phyloP scores from a whole-genome alignment of 495 filamentous ascomycete genomes.

The Trichoderma erinaceum region DNA sequence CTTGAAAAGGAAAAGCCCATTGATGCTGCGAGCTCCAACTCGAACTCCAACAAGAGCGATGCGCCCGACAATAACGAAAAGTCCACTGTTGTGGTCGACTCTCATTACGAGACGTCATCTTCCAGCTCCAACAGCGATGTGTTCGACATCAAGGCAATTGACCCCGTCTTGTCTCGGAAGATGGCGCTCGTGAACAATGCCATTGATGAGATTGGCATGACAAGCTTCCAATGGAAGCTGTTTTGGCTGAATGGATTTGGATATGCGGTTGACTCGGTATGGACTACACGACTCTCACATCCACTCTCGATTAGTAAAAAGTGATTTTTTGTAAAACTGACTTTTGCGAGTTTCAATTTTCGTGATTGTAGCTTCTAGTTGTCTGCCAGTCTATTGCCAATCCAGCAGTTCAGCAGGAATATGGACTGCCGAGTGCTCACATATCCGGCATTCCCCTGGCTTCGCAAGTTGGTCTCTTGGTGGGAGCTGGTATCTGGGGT shows the following conservation, averaged over 20 bases:
- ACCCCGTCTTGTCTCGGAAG: constrained; percentile 26
- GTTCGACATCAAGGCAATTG: constrained; percentile 19
- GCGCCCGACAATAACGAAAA: constrained; percentile 6
- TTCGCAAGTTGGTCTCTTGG: constrained; percentile 29
- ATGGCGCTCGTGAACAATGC: constrained; percentile 29
- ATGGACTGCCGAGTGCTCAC: constrained; percentile 24
- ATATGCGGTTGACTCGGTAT: constrained; percentile 33
- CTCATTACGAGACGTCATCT: constrained; percentile 16
- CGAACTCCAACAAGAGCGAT: background rate
- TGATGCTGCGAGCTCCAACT: background rate
- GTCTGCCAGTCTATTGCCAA: constrained; percentile 33
- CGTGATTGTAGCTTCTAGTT: constrained; percentile 29
- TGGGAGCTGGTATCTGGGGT: constrained; percentile 37
- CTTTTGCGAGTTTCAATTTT: constrained; percentile 1
- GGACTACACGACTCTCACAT: background rate
- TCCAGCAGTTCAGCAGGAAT: constrained; percentile 31
- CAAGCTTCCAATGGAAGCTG: constrained; percentile 60
- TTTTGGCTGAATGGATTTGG: constrained; percentile 48
- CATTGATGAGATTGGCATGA: constrained; percentile 55
- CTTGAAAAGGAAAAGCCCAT: background rate
- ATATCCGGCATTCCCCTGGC: constrained; percentile 27
- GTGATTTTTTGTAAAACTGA: background rate
- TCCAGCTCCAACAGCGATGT: constrained; percentile 15
- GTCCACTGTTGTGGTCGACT: constrained; percentile 14
- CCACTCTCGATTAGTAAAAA: background rate